A percentile compares a stretch with the other conserved stretches of the same genome.
These are phyloP conservation scores for Sicyos baderoa DNA, from an alignment of 306 rosid genomes.

Conservation along the genomic window DNA sequence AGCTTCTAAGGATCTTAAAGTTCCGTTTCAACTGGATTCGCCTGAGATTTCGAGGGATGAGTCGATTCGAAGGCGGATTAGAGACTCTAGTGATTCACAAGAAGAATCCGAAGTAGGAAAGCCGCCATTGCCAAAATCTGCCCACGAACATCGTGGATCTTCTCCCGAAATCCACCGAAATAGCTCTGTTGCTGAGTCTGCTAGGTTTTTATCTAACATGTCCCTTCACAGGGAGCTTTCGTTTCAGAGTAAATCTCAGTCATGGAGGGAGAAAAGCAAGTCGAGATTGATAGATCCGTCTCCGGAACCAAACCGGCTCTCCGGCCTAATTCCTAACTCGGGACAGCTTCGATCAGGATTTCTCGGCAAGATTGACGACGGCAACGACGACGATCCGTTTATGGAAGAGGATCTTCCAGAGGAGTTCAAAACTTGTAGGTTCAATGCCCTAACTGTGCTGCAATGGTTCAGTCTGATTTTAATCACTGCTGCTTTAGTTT, in stretches of 20 bases:
- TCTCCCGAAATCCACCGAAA: too few species aligned
- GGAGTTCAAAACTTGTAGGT: slow-evolving; percentile 31
- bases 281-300: slow-evolving; percentile 56
- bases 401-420: slow-evolving; percentile 60
- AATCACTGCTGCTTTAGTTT: slow-evolving; percentile 37
- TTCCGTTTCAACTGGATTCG: slow-evolving; percentile 39
- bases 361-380: slow-evolving; percentile 33
- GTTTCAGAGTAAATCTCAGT: slow-evolving; percentile 27
- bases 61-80: slow-evolving; percentile 34
- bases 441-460: slow-evolving; percentile 37
- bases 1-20: slow-evolving; percentile 44
- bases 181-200: slow-evolving; percentile 23
- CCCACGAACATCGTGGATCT: slow-evolving; percentile 23
- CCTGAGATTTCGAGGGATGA: slow-evolving; percentile 28
- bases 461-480: slow-evolving; percentile 64
- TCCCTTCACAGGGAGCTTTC: slow-evolving; percentile 41
- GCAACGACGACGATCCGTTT: slow-evolving; percentile 62
- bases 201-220: slow-evolving; percentile 40
- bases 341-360: slow-evolving; percentile 56
- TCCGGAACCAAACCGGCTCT: slow-evolving; percentile 25
- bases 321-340: slow-evolving; percentile 36
- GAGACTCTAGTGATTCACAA: slow-evolving; percentile 23
- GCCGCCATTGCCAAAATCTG: slow-evolving; percentile 26
- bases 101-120: slow-evolving; percentile 15
- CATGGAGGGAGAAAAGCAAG: slow-evolving; percentile 38